Conservation (phyloP, 2,329 filamentous ascomycete species). For the Colletotrichum chrysophilum region DNA sequence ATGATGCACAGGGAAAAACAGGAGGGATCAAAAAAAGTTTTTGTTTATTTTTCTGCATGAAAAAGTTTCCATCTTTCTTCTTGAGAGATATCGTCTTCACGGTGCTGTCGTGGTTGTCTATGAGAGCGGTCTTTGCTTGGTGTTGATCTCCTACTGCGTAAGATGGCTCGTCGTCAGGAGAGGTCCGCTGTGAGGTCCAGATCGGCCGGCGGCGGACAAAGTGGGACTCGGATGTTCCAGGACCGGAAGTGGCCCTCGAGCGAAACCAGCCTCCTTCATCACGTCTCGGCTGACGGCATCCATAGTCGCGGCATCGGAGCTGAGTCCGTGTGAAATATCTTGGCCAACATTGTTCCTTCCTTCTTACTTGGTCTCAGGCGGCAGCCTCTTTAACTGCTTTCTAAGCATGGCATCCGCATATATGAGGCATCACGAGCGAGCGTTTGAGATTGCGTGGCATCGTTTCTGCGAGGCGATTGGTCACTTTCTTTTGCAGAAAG, state of each 20-base stretch:
- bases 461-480: not conserved
- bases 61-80: not conserved
- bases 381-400: not conserved
- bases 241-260: not conserved
- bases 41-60: not conserved
- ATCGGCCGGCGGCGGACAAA: not conserved
- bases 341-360: not conserved
- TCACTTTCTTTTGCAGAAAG: not conserved
- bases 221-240: not conserved
- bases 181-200: not conserved
- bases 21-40: not conserved
- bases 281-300: not conserved
- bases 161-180: not conserved
- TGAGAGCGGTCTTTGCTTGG: not conserved
- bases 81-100: not conserved
- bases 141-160: not conserved
- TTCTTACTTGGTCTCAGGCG: not conserved
- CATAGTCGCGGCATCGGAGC: not conserved
- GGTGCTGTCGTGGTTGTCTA: not conserved
- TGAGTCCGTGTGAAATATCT: not conserved
- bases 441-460: not conserved
- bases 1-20: not conserved
- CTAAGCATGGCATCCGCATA: not conserved
- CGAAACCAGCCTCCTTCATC: not conserved
- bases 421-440: not conserved